Evolutionary conservation across 768 basidiomycete genomes (phyloP).

Genomic region (Tephrocybe sp.): DNA sequence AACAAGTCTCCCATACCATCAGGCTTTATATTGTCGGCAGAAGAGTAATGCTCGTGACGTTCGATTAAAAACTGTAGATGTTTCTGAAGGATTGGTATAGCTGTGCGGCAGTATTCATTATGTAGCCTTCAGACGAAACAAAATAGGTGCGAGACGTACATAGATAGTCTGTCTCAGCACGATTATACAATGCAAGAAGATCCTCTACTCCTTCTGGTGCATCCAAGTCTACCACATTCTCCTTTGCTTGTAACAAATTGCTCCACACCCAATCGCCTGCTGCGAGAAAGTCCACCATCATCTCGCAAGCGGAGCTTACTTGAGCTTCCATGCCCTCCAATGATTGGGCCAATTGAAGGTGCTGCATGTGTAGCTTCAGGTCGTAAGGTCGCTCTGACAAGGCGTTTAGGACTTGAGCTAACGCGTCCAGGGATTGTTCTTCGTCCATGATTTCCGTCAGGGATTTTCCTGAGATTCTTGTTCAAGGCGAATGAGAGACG

Average conservation of each 20-base stretch:
- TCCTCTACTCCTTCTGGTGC: slow-evolving; percentile 49
- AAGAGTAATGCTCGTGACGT: slow-evolving; percentile 34
- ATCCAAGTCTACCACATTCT: slow-evolving; percentile 46
- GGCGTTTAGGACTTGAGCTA: slow-evolving; percentile 55
- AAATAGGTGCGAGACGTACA: slow-evolving; percentile 48
- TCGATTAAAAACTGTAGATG: slow-evolving; percentile 63
- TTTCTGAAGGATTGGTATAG: slow-evolving; percentile 68
- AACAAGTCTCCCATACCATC: slow-evolving; percentile 57
- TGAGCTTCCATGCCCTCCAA: slow-evolving; percentile 59
- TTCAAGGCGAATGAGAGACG: slow-evolving; percentile 21
- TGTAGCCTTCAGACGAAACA: neutral
- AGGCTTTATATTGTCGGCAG: slow-evolving; percentile 39
- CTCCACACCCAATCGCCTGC: slow-evolving; percentile 73
- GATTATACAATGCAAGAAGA: slow-evolving; percentile 57
- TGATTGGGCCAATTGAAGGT: slow-evolving; percentile 59
- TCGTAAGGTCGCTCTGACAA: slow-evolving; percentile 61
- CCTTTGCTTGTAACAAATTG: slow-evolving; percentile 59
- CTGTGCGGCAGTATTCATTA: slow-evolving; percentile 31
- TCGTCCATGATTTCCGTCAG: slow-evolving; percentile 44
- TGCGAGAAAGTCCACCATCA: slow-evolving; percentile 60
- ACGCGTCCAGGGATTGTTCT: slow-evolving; percentile 57
- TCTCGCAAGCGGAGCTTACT: slow-evolving; percentile 57
- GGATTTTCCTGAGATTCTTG: neutral
- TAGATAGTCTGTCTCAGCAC: slow-evolving; percentile 74
- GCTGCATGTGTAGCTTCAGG: slow-evolving; percentile 60